Conservation (phyloP, 192 early-diverging fungal species). For the Radiomyces spectabilis region DNA sequence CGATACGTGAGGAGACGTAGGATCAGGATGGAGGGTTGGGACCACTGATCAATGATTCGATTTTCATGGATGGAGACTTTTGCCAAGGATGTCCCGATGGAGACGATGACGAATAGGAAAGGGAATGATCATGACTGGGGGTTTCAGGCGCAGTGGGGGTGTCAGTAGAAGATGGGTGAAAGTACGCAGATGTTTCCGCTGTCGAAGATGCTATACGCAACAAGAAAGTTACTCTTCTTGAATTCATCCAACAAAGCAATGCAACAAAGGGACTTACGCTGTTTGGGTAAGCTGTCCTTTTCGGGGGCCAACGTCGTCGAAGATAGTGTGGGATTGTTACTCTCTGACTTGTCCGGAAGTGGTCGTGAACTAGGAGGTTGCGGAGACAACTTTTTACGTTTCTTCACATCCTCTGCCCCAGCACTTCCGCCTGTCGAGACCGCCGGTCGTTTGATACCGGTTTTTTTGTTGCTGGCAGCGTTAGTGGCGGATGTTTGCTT, state of each 20-base stretch:
- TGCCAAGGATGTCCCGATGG: not conserved
- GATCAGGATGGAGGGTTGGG: no score
- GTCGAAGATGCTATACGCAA: not conserved
- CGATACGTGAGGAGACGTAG: no score
- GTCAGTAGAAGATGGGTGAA: no score
- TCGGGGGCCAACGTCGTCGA: not conserved
- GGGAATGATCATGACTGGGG: not conserved
- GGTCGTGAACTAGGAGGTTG: not conserved
- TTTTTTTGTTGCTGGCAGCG: not conserved
- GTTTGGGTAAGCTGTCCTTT: not conserved
- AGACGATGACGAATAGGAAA: not conserved
- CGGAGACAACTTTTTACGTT: not conserved
- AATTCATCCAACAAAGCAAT: not conserved
- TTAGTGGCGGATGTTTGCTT: not conserved
- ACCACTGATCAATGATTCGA: slow-evolving; percentile 12
- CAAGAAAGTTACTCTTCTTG: not conserved
- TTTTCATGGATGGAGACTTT: slow-evolving; percentile 17
- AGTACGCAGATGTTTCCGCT: not conserved
- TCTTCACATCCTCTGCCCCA: not conserved
- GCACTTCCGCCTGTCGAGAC: not conserved
- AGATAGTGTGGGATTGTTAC: not conserved
- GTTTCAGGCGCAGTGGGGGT: not conserved
- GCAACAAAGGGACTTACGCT: not conserved
- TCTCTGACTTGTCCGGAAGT: not conserved
- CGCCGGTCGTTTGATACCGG: not conserved